Conservation (phyloP, 2,329 filamentous ascomycete species). For the Grosmannia clavigera region DNA sequence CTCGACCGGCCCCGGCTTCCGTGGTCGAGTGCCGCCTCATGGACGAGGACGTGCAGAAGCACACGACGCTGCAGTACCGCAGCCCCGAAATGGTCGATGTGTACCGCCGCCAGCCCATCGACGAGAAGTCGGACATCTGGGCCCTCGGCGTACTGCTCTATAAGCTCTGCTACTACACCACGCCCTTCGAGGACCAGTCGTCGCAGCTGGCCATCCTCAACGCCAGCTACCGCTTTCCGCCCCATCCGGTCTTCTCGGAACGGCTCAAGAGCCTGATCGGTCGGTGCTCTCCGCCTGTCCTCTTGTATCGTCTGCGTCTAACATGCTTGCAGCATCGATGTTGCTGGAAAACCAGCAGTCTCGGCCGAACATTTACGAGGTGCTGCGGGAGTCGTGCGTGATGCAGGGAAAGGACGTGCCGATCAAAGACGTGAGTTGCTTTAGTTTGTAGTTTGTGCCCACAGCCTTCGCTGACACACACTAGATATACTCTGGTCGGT, state of each 20-base stretch:
- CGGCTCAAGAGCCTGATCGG: slow-evolving; percentile 81
- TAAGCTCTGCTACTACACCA: slow-evolving; percentile 98
- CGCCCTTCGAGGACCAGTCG: slow-evolving; percentile 83
- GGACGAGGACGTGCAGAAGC: slow-evolving; percentile 93
- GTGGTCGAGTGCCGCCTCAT: slow-evolving; percentile 82
- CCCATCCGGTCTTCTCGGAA: slow-evolving; percentile 80
- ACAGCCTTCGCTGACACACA: slow-evolving; percentile 9
- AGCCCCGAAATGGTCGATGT: slow-evolving; percentile 99
- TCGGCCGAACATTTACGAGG: slow-evolving; percentile 89
- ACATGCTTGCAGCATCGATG: slow-evolving; percentile 58
- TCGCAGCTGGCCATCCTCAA: slow-evolving; percentile 96
- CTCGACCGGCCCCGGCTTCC: slow-evolving; percentile 72
- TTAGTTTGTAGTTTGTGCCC: neutral
- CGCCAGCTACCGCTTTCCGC: slow-evolving; percentile 84
- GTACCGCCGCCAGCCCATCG: slow-evolving; percentile 88
- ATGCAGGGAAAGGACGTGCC: slow-evolving; percentile 83
- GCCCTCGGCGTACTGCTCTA: slow-evolving; percentile 89
- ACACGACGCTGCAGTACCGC: slow-evolving; percentile 93
- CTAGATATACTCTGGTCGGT: slow-evolving; percentile 57
- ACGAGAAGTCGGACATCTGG: slow-evolving; percentile 99
- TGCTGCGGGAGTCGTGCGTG: slow-evolving; percentile 70
- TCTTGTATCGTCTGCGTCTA: neutral
- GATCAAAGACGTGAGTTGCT: slow-evolving; percentile 64
- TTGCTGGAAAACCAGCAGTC: slow-evolving; percentile 66
- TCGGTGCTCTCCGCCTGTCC: slow-evolving; percentile 26